These are phyloP conservation scores for Spathaspora sp. DNA, from an alignment of 805 yeast species.

Conservation along the genomic window DNA sequence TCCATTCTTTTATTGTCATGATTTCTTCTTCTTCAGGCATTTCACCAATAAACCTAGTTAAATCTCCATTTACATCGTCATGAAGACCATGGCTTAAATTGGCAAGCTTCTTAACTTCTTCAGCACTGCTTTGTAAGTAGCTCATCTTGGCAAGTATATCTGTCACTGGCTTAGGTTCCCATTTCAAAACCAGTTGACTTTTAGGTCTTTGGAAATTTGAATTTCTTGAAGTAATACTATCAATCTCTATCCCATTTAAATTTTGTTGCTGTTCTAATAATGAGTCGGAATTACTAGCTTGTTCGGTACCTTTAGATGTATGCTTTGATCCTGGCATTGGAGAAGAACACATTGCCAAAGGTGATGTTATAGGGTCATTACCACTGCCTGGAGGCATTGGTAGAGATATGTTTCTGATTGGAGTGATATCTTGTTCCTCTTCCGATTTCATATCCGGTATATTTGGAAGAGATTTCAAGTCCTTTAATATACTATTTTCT, in stretches of 20 bases:
- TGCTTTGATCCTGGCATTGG: neutral
- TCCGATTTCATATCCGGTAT: neutral
- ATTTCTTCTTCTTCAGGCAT: conserved; percentile 69
- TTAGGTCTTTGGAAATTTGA: neutral
- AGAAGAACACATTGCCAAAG: conserved; percentile 5
- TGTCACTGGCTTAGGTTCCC: conserved; percentile 2
- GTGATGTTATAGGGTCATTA: conserved; percentile 4
- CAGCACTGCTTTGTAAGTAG: conserved; percentile 32
- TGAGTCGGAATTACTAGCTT: neutral
- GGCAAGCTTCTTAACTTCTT: conserved; percentile 29
- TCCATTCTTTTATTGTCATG: conserved; percentile 73
- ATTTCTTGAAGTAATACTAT: neutral
- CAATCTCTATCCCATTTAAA: neutral
- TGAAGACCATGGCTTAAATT: conserved; percentile 40
- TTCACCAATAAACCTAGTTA: conserved; percentile 59
- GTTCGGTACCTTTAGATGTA: neutral
- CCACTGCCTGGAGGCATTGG: neutral
- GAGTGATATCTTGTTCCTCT: neutral
- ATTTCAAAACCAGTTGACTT: neutral
- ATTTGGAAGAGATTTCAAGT: neutral
- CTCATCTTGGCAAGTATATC: conserved; percentile 2
- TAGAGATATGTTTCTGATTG: neutral
- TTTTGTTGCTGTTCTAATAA: neutral
- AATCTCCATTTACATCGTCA: conserved; percentile 63
- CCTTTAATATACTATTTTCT: neutral